A percentile compares a stretch with the other conserved stretches of the same genome.
Evolutionary conservation across 306 rosid species (phyloP).

Genomic region (Prunus padus): DNA sequence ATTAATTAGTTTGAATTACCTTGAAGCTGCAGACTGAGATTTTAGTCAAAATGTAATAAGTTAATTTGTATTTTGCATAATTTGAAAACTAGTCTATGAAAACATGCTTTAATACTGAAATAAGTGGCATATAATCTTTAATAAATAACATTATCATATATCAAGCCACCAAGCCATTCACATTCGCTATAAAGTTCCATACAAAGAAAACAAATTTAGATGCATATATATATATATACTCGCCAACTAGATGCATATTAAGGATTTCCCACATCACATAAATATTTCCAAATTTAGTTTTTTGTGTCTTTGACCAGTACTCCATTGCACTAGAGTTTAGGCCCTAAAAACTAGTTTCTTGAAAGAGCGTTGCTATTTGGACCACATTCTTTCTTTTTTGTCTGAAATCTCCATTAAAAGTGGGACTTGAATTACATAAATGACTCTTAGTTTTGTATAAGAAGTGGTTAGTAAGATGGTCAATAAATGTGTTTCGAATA

Average conservation of each 20-base stretch:
- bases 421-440: not conserved
- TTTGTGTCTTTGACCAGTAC: not conserved
- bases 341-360: not conserved
- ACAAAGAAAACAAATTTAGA: too few relatives aligned
- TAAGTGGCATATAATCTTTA: not conserved
- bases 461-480: not conserved
- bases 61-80: not conserved
- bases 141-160: not conserved
- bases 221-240: not conserved
- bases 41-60: too few relatives aligned
- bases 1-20: not conserved
- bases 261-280: not conserved
- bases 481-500: not conserved
- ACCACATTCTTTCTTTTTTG: not conserved
- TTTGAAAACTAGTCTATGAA: not conserved
- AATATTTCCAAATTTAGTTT: conserved; percentile 8
- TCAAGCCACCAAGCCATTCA: not conserved
- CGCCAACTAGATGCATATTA: not conserved
- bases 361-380: conserved; percentile 1
- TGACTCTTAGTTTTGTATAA: not conserved
- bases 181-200: too few relatives aligned
- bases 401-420: not conserved
- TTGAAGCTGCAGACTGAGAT: too few relatives aligned
- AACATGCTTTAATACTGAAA: not conserved
- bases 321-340: not conserved